These are phyloP conservation scores for Eruca vesicaria DNA, from an alignment of 441 rosid genomes.

Conservation along the genomic window DNA sequence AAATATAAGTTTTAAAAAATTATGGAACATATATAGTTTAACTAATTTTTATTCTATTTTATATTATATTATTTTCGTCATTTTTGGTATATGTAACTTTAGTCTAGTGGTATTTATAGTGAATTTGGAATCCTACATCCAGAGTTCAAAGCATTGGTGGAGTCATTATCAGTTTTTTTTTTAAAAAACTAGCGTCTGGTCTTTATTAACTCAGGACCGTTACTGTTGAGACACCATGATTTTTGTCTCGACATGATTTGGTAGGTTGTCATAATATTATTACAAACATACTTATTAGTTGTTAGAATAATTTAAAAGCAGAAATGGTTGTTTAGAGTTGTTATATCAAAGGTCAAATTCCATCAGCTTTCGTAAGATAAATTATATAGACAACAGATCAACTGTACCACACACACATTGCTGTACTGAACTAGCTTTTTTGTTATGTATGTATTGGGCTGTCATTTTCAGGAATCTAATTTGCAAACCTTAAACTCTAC, in stretches of 20 bases:
- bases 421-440: neutral
- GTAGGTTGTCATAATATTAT: constrained; percentile 8
- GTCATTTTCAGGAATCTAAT: constrained; percentile 29
- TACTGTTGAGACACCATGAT: neutral
- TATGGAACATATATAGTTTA: too few relatives aligned
- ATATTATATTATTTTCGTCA: too few relatives aligned
- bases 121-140: too few relatives aligned
- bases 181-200: too few relatives aligned
- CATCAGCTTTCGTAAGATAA: neutral
- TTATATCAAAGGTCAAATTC: neutral
- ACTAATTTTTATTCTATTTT: too few relatives aligned
- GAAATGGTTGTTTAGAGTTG: constrained; percentile 2
- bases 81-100: too few relatives aligned
- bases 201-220: too few relatives aligned
- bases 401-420: neutral
- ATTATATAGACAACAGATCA: neutral
- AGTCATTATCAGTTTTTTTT: too few relatives aligned
- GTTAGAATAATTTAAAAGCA: constrained; percentile 15
- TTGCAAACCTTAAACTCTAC: constrained; percentile 42
- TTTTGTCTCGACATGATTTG: neutral
- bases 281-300: constrained; percentile 13
- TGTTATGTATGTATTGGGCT: neutral
- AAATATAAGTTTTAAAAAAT: too few relatives aligned
- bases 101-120: too few relatives aligned
- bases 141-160: too few relatives aligned